A percentile compares a stretch with the other conserved stretches of the same genome.
These are phyloP conservation scores for Colletotrichum cereale DNA, from an alignment of 2,329 filamentous ascomycete species.

Conservation along the genomic window DNA sequence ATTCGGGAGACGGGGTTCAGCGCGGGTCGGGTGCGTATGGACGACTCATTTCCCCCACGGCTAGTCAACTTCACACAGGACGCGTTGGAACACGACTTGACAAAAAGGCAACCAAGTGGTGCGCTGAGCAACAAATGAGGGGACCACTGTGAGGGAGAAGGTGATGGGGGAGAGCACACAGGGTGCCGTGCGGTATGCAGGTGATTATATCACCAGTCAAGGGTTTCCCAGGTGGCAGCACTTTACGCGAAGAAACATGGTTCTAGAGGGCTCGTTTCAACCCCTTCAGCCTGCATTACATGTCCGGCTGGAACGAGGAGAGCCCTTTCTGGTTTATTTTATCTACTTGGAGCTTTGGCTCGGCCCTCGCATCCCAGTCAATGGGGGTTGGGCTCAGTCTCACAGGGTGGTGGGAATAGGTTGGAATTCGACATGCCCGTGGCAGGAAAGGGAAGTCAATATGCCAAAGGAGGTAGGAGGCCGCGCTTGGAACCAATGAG, in stretches of 20 bases:
- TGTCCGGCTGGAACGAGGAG: slow-evolving; percentile 12
- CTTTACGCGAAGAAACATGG: slow-evolving; percentile 37
- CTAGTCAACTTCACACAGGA: slow-evolving; percentile 17
- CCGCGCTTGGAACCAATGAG: slow-evolving; percentile 24
- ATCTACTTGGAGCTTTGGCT: neutral
- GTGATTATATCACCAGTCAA: slow-evolving; percentile 14
- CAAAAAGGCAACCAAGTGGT: slow-evolving; percentile 4
- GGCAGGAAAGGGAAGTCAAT: slow-evolving; percentile 30
- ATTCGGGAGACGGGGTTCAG: slow-evolving; percentile 20
- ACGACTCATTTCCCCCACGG: slow-evolving; percentile 31
- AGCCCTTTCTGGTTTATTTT: neutral
- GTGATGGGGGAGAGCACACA: neutral
- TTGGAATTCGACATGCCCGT: slow-evolving; percentile 12
- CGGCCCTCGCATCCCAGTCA: slow-evolving; percentile 18
- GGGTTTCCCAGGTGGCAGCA: slow-evolving; percentile 15
- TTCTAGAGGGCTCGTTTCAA: slow-evolving; percentile 36
- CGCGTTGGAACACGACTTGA: neutral
- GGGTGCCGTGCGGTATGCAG: neutral
- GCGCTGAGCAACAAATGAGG: neutral
- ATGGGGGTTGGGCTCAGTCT: slow-evolving; percentile 16
- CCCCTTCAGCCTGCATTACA: slow-evolving; percentile 23
- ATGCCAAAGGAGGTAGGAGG: neutral
- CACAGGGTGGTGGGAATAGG: slow-evolving; percentile 4
- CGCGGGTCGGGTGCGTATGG: slow-evolving; percentile 12
- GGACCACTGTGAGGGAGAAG: neutral